Evolutionary conservation across 148 eudicot species (phyloP), one percentile per base, ranked within the genome.

Genomic region (Vaccinium myrtillus): DNA sequence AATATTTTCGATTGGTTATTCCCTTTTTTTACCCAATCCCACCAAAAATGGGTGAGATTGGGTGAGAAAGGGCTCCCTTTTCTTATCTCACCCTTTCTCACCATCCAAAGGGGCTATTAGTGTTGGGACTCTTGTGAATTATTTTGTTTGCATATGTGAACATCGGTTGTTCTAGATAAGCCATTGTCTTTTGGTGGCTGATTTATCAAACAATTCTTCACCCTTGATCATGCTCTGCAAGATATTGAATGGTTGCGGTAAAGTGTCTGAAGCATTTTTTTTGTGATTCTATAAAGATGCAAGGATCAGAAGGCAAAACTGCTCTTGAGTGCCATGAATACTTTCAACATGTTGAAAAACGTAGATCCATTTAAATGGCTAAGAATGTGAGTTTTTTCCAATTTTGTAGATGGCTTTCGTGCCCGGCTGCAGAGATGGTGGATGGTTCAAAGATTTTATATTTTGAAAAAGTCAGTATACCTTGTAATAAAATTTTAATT

Each of bases 351-450:
- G 54, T 74, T 77, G 50, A 53, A 36, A 74, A 25, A 55, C 8
- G 18, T 23, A 54, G 16, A 21, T 75, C 32, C n/a, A 8, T 39
- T 15, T 75, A 0, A 23, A 49, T 16, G 25, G 56, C 75, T 80
- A 25, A 23, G 13, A 48, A 49, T 5, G 39, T 30, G 14, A 23
- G 5, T 14, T 14, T 73, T 6, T 53, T 7, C 36, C 48, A 32
- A 16, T 16, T 73, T 73, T 73, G 82, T 81, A 96, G 99, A 88
- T 93, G 95, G 99, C 91, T 96, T 69, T 91, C 95, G 19, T 96
- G 98, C 82, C 98, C 98, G 0, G 99, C 97, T 87, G 98, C 97
- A 50, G 99, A 96, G 81, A 92, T 96, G 95, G 99, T 90, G 74
- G 99, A 96, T 87, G 98, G 98, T 83, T 93, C 99, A 14, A 93